Evolutionary conservation across 305 asterid species (phyloP).

Genomic region (Fraxinus baroniana): DNA sequence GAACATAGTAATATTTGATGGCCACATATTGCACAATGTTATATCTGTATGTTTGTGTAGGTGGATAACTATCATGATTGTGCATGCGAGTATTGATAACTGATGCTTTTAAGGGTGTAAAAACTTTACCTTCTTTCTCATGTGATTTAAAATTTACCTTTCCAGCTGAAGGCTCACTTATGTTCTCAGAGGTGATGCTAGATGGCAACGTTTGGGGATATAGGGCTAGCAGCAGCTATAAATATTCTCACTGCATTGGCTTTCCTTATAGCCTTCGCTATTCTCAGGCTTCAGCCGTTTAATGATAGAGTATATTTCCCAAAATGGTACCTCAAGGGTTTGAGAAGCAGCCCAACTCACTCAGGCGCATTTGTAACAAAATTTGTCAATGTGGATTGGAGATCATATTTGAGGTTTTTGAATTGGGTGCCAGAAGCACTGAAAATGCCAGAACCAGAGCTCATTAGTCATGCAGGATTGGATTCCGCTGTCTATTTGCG

Average conservation of each 20-base stretch:
- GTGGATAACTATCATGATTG: neutral
- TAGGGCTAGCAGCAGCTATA: slow-evolving; percentile 77
- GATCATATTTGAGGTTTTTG: slow-evolving; percentile 70
- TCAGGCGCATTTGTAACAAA: slow-evolving; percentile 66
- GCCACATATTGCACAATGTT: neutral
- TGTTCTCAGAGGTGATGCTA: slow-evolving; percentile 26
- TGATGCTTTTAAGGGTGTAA: slow-evolving; percentile 17
- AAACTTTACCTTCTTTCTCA: neutral
- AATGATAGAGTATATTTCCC: slow-evolving; percentile 94
- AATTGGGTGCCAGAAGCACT: slow-evolving; percentile 95
- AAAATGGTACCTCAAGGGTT: slow-evolving; percentile 88
- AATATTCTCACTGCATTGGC: slow-evolving; percentile 71
- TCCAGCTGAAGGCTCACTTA: slow-evolving; percentile 30
- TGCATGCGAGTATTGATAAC: neutral
- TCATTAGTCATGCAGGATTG: slow-evolving; percentile 90
- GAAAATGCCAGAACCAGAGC: slow-evolving; percentile 93
- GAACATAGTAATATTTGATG: neutral
- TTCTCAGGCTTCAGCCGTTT: slow-evolving; percentile 86
- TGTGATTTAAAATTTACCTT: slow-evolving; percentile 5
- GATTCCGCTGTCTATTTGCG: slow-evolving; percentile 91
- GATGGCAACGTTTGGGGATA: slow-evolving; percentile 82
- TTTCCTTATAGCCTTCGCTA: slow-evolving; percentile 80
- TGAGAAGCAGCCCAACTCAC: slow-evolving; percentile 64
- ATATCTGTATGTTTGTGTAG: neutral
- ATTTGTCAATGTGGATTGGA: slow-evolving; percentile 79